Base-by-base conservation (phyloP, 441 rosid species). In the Raphanus hybrid region DNA sequence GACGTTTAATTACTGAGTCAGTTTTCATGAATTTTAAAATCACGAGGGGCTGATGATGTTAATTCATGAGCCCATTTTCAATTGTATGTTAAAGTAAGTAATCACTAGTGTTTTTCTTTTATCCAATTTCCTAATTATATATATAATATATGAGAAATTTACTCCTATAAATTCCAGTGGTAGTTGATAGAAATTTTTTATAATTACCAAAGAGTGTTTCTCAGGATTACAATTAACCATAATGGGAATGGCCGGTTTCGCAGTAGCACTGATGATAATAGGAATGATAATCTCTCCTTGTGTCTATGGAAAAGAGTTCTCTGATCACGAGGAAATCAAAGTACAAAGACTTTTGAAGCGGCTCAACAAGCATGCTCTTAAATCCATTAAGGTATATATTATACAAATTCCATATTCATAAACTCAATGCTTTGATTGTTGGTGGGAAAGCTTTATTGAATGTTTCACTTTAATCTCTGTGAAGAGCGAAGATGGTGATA, bases 401-500 rank as follows among this genome's bases (percentile, higher is more conserved):
- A 29, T 29, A 35, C 15, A 2, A 35, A 35, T 35, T 7, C 39
- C 39, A 35, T 7, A 35, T 35, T 35, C 34, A 29, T 5, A 29
- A 29, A 29, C 34, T 29, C 34, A 29, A 29, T 29, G 34, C 34
- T 29, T 29, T 29, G 57, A n/a, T 48, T 48, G n/a, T 37, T 32
- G 6, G 6, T 32, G 35, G 35, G 35, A 32, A 32, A 32, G 6
- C 35, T 4, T 5, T 32, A 32, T 32, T 32, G 39, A 35, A 35
- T 35, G 8, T 35, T 35, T 41, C 48, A 50, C 2, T 32, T 18
- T 41, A 3, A 35, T 35, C 8, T 35, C 8, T 35, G 39, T 35
- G 6, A 6, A 85, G 87, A 85, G 90, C 59, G 81, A 81, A 45
- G 90, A 87, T 82, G 88, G 88, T 45, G 88, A 85, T 43, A 77